These are phyloP conservation scores for Austroboletus niveus DNA, from an alignment of 1,284 basidiomycete genomes.

Conservation along the genomic window DNA sequence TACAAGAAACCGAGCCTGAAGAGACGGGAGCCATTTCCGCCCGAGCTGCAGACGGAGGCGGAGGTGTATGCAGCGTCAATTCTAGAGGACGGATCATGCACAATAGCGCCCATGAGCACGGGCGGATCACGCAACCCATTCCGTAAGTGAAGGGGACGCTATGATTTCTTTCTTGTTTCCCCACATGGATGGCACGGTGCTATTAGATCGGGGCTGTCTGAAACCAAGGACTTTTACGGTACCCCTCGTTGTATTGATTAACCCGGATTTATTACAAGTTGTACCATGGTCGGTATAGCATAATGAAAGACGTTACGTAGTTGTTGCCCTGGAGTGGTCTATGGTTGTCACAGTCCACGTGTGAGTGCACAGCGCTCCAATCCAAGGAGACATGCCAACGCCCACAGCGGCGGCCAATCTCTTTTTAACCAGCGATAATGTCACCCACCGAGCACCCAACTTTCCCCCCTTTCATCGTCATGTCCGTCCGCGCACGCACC, in stretches of 20 bases:
- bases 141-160: slow-evolving; percentile 33
- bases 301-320: slow-evolving; percentile 11
- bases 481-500: slow-evolving; percentile 17
- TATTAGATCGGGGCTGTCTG: slow-evolving; percentile 16
- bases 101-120: slow-evolving; percentile 37
- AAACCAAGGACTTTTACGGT: not conserved
- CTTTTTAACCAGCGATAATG: too few relatives aligned
- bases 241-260: slow-evolving; percentile 17
- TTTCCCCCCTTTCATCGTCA: slow-evolving; percentile 1
- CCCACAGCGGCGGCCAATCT: too few relatives aligned
- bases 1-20: slow-evolving; percentile 23
- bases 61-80: slow-evolving; percentile 56
- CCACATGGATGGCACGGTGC: slow-evolving; percentile 19
- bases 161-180: slow-evolving; percentile 2
- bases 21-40: slow-evolving; percentile 26
- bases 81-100: slow-evolving; percentile 29
- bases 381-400: slow-evolving; percentile 14
- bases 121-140: slow-evolving; percentile 52
- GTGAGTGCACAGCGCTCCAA: slow-evolving; percentile 20
- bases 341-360: slow-evolving; percentile 20
- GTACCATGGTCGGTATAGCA: slow-evolving; percentile 22
- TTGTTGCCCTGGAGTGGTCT: too few relatives aligned
- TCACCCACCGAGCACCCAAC: not conserved
- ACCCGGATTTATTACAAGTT: not conserved
- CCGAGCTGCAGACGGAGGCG: slow-evolving; percentile 49